Evolutionary conservation across 306 rosid species (phyloP).

Genomic region (Gillenia trifoliata): DNA sequence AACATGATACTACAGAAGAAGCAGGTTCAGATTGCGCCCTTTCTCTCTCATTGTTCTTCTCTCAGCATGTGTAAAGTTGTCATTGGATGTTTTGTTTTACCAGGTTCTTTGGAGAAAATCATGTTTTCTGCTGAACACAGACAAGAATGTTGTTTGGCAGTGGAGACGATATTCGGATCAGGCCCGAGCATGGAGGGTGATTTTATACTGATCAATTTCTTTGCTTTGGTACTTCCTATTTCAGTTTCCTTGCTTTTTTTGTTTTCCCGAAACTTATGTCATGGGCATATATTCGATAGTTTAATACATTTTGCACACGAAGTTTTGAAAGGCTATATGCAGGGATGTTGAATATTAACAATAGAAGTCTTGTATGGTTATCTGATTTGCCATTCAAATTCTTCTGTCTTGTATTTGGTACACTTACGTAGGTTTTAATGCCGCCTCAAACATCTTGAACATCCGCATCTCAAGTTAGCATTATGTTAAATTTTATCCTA

Average conservation of each 20-base stretch:
- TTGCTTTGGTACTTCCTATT: conserved; percentile 60
- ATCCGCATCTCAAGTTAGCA: not conserved
- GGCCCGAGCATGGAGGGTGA: conserved; percentile 59
- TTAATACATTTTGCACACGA: not conserved
- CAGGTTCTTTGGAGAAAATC: conserved; percentile 45
- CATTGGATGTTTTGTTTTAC: conserved; percentile 26
- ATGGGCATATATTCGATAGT: not conserved
- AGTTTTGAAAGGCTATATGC: not conserved
- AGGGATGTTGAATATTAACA: not conserved
- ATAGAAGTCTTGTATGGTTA: not conserved
- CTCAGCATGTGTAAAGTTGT: not conserved
- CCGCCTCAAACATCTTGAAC: not conserved
- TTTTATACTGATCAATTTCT: conserved; percentile 66
- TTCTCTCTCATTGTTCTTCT: conserved; percentile 11
- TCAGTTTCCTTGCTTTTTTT: not conserved
- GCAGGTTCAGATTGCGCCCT: conserved; percentile 36
- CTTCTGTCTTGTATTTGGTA: not conserved
- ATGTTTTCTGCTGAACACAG: conserved; percentile 47
- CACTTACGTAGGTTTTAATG: not conserved
- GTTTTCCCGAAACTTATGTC: not conserved
- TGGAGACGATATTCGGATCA: conserved; percentile 60
- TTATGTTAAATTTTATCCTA: no score
- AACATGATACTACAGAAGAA: conserved; percentile 16
- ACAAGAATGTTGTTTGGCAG: conserved; percentile 47
- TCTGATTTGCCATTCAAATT: not conserved